phyloP scores from a whole-genome alignment of 306 rosid species.

The Arachis hypogaea region DNA sequence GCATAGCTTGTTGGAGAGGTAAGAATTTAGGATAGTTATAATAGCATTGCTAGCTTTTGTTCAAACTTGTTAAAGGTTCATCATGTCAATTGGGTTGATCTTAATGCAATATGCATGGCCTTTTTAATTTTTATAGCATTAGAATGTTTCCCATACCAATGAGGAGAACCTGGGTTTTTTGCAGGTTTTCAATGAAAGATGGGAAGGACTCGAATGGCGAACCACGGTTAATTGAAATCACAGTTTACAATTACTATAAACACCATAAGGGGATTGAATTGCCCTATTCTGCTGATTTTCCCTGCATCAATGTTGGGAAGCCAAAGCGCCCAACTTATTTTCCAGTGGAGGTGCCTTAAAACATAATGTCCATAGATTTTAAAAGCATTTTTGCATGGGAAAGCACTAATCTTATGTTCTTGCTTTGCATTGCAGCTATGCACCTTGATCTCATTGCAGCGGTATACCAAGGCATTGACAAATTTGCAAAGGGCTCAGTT shows the following conservation, averaged over 20 bases:
- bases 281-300: slow-evolving; percentile 43
- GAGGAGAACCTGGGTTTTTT: neutral
- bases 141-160: neutral
- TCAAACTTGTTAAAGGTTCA: too few relatives aligned
- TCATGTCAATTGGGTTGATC: neutral
- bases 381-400: neutral
- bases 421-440: slow-evolving; percentile 45
- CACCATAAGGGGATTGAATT: slow-evolving; percentile 28
- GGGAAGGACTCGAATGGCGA: slow-evolving; percentile 45
- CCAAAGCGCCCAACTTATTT: slow-evolving; percentile 48
- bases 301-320: slow-evolving; percentile 62
- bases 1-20: neutral
- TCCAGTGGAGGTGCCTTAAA: slow-evolving; percentile 47
- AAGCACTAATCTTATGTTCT: neutral
- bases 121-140: too few relatives aligned
- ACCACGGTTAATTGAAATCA: slow-evolving; percentile 34
- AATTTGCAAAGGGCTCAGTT: slow-evolving; percentile 51
- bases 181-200: slow-evolving; percentile 24
- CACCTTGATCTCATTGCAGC: slow-evolving; percentile 50
- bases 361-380: neutral
- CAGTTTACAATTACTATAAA: slow-evolving; percentile 45
- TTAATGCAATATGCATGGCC: neutral
- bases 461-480: slow-evolving; percentile 54
- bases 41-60: too few relatives aligned
- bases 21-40: too few relatives aligned